Base-by-base conservation (phyloP, 2,329 filamentous ascomycete genomes). In the Trichoderma atroviride region DNA sequence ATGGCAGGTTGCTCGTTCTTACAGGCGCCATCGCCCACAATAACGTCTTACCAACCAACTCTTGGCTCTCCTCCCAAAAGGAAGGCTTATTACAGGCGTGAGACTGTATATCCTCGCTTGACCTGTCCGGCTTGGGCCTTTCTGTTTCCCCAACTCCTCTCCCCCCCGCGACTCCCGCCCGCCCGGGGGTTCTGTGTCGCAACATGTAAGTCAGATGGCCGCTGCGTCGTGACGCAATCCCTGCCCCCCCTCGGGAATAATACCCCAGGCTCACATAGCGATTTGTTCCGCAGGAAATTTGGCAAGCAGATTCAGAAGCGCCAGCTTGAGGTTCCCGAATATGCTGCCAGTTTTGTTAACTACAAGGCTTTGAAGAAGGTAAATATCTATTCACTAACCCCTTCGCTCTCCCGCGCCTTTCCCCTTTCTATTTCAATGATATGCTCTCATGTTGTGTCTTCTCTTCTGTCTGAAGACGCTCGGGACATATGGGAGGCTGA, bases 341-440 rank as follows among this genome's bases (percentile, higher is more conserved):
- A 99, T 91, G 95, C 96, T 72, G 94, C 95, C 73, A 97, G 94
- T 82, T 99, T 99, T 79, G 94, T 98, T 76, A 97, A 99, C 83
- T 99, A 99, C 86, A 99, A 99, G 84, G 94, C 94, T 71, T 86
- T 99, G 75, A 99, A 99, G 83, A 98, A 98, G 93, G 96, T 97
- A 66, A 53, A 9, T 27, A 31, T 35, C 35, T 16, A 33, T 61
- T 16, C 22, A 33, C 53, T 13, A 35, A 19, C 53, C 13, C n/a
- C 50, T 64, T 6, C 29, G 29, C 37, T 29, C 14, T 29, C 27
- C 19, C 13, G 27, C 10, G 27, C 11, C n/a, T 33, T 47, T 59
- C n/a, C 11, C 58, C 19, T 59, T 40, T 11, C 19, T 52, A n/a
- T 10, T 31, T 22, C 27, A n/a, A n/a, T 56, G 29, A 5, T 14